Evolutionary conservation across 257 asterid genomes (phyloP).

Genomic region (Verbena officinalis): DNA sequence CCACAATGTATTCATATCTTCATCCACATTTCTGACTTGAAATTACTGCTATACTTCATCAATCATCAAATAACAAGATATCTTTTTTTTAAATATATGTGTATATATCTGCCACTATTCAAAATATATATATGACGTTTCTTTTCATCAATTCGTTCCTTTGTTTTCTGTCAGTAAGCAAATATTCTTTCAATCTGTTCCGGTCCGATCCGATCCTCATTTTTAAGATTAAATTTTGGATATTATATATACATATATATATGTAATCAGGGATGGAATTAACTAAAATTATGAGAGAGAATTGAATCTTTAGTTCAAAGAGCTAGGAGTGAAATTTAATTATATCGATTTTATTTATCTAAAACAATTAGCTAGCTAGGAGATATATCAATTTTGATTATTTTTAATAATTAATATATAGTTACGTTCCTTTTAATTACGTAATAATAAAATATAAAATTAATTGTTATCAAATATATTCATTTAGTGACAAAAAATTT

Average conservation of each 20-base stretch:
- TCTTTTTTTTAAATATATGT: background rate
- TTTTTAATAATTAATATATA: no score
- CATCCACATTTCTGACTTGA: slow-evolving; percentile 25
- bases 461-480: no score
- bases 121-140: background rate
- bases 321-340: no score
- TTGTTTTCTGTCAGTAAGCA: slow-evolving; percentile 23
- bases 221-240: background rate
- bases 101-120: slow-evolving; percentile 1
- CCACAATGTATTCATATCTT: slow-evolving; percentile 29
- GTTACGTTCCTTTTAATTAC: no score
- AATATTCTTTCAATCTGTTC: slow-evolving; percentile 18
- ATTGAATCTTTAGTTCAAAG: no score
- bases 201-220: no score
- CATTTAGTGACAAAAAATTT: no score
- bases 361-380: no score
- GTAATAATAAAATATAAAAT: no score
- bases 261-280: background rate
- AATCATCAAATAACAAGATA: background rate
- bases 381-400: no score
- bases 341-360: no score
- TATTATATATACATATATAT: background rate
- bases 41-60: slow-evolving; percentile 19
- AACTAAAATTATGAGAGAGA: no score
- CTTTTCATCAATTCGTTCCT: background rate